A percentile compares a stretch with the other conserved stretches of the same genome.
These are phyloP conservation scores for Chlorella variabilis DNA, from an alignment of 163 green algal species.

Conservation along the genomic window DNA sequence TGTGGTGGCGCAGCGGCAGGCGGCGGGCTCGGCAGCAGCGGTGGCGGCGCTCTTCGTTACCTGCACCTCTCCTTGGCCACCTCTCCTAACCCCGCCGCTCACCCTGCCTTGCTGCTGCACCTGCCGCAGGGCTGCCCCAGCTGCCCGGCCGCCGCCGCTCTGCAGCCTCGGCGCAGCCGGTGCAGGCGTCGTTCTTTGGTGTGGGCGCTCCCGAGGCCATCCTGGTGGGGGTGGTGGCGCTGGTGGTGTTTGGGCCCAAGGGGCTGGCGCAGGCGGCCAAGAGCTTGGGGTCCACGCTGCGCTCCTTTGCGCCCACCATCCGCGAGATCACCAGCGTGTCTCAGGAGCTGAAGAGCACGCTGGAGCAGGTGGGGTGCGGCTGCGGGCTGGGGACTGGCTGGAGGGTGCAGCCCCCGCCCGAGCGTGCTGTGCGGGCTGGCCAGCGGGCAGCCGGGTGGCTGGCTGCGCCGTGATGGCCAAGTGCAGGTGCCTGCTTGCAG, in stretches of 20 bases:
- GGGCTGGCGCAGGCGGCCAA: slow-evolving; percentile 93
- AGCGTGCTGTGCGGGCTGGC: too few species aligned
- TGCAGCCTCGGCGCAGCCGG: slow-evolving; percentile 37
- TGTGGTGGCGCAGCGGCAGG: not conserved
- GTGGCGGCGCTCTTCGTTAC: not conserved
- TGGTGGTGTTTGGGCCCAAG: slow-evolving; percentile 98
- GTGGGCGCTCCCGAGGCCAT: slow-evolving; percentile 96
- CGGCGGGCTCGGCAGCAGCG: not conserved
- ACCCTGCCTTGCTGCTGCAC: too few species aligned
- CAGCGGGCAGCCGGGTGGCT: too few species aligned
- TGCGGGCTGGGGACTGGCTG: not conserved
- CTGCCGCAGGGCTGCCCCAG: not conserved
- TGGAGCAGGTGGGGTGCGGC: slow-evolving; percentile 66
- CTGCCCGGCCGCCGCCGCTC: not conserved
- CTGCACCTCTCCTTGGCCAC: not conserved
- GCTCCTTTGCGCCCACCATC: slow-evolving; percentile 92
- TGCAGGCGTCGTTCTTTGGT: slow-evolving; percentile 85
- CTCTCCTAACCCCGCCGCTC: not conserved
- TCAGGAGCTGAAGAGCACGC: slow-evolving; percentile 84
- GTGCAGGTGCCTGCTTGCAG: too few species aligned
- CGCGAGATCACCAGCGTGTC: slow-evolving; percentile 88
- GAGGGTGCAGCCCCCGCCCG: too few species aligned
- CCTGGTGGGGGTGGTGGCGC: slow-evolving; percentile 93
- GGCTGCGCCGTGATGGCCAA: too few species aligned
- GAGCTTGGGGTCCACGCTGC: slow-evolving; percentile 74